A percentile compares a stretch with the other conserved stretches of the same genome.
Evolutionary conservation across 352 stramenopile genomes (phyloP).

Genomic region (Globisporangium mamillatum): DNA sequence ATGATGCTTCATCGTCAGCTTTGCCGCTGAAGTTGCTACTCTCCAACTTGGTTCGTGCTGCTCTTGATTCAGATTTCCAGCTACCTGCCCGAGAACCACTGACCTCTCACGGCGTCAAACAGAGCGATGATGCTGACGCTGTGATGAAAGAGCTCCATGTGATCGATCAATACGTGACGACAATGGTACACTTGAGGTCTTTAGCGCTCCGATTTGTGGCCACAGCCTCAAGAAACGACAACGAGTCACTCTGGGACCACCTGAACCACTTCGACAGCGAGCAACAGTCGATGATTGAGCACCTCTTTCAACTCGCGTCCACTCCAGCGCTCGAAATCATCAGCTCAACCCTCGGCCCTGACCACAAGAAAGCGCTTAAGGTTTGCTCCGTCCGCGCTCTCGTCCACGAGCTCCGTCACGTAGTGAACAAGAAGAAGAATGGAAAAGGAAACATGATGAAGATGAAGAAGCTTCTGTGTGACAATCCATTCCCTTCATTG

Average conservation of each 20-base stretch:
- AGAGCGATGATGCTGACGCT: not conserved
- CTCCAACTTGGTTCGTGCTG: conserved; percentile 1
- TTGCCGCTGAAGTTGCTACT: not conserved
- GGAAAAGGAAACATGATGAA: not conserved
- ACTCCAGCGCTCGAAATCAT: conserved; percentile 15
- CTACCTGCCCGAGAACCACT: not conserved
- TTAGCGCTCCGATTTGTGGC: conserved; percentile 29
- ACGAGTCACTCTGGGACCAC: not conserved
- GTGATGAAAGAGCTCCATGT: not conserved
- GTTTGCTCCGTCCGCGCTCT: conserved; percentile 28
- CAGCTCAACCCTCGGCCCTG: conserved; percentile 21
- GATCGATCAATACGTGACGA: not conserved
- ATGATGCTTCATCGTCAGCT: too few species aligned
- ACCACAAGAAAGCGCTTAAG: conserved; percentile 34
- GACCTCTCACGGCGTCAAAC: not conserved
- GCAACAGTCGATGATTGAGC: conserved; percentile 9
- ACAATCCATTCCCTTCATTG: conserved; percentile 7
- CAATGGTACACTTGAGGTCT: conserved; percentile 18
- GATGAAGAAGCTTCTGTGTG: not conserved
- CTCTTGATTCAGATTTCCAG: not conserved
- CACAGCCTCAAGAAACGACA: not conserved
- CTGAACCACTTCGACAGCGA: not conserved
- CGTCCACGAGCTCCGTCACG: conserved; percentile 17
- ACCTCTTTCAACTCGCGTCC: conserved; percentile 31
- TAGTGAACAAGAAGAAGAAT: not conserved